These are phyloP conservation scores for Adansonia gregorii DNA, from an alignment of 441 rosid species.

Conservation along the genomic window DNA sequence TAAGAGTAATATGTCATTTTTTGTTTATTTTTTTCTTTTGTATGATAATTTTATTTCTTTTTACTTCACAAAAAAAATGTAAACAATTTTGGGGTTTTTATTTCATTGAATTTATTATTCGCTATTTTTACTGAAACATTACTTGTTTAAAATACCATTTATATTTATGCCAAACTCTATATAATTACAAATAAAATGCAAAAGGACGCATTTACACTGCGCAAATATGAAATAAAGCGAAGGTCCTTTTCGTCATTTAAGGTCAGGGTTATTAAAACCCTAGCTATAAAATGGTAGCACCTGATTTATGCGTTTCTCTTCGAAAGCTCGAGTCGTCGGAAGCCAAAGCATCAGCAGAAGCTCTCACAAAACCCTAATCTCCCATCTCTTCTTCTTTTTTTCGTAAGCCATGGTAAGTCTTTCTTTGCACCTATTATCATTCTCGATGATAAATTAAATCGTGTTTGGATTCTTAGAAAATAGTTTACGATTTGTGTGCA, in stretches of 20 bases:
- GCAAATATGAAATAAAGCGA: neutral
- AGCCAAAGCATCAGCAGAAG: neutral
- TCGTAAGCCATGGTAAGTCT: slow-evolving; percentile 24
- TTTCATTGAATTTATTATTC: neutral
- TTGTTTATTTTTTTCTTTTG: neutral
- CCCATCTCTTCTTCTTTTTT: neutral
- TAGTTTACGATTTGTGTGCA: neutral
- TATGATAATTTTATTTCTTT: neutral
- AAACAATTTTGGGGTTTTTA: neutral
- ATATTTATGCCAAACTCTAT: neutral
- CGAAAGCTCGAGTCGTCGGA: neutral
- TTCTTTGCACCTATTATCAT: neutral
- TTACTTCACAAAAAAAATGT: neutral
- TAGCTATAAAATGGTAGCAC: neutral
- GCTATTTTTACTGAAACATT: neutral
- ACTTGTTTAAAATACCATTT: neutral
- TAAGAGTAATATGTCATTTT: neutral
- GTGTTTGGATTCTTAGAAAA: neutral
- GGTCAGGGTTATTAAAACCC: neutral
- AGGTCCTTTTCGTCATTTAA: neutral
- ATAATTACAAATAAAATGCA: neutral
- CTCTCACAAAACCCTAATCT: neutral
- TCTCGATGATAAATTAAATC: neutral
- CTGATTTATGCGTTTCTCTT: neutral
- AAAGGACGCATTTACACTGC: neutral